Evolutionary conservation across 2,329 filamentous ascomycete species (phyloP).

Genomic region (Fusarium haematococcum): DNA sequence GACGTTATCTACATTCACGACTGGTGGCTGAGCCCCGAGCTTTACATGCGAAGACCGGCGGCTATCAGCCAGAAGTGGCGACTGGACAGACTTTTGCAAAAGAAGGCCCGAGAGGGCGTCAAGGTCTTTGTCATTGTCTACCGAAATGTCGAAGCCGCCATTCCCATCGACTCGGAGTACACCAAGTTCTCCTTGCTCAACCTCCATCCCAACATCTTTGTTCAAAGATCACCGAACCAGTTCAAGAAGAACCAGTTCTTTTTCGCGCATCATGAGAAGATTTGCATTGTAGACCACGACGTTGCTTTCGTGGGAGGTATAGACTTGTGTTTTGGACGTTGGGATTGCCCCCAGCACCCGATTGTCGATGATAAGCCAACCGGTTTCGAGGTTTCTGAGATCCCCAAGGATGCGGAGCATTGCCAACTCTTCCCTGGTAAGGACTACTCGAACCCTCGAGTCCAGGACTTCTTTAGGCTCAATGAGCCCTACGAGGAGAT

Average conservation of each 20-base stretch:
- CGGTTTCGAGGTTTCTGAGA: constrained; percentile 83
- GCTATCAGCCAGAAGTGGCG: constrained; percentile 99
- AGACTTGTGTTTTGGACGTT: constrained; percentile 95
- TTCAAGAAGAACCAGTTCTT: constrained; percentile 99
- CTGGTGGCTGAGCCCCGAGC: constrained; percentile 97
- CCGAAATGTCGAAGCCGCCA: constrained; percentile 94
- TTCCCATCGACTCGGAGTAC: constrained; percentile 98
- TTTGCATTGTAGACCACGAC: constrained; percentile 96
- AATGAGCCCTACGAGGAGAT: constrained; percentile 98
- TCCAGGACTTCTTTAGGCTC: constrained; percentile 93
- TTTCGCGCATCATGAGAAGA: constrained; percentile 98
- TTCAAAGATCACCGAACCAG: constrained; percentile 96
- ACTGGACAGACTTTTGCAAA: constrained; percentile 90
- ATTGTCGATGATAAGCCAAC: constrained; percentile 94
- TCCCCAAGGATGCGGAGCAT: constrained; percentile 88
- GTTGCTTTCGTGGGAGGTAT: constrained; percentile 96
- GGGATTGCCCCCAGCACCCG: constrained; percentile 95
- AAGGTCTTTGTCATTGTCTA: constrained; percentile 99
- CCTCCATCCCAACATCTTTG: constrained; percentile 94
- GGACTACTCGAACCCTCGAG: constrained; percentile 96
- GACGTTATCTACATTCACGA: constrained; percentile 99
- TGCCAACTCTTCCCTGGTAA: constrained; percentile 98
- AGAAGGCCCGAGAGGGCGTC: constrained; percentile 93
- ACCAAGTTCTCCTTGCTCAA: constrained; percentile 97
- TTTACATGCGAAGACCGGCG: constrained; percentile 93